Base-by-base conservation (phyloP, 139 green algal species). In the Haematococcus sp. region DNA sequence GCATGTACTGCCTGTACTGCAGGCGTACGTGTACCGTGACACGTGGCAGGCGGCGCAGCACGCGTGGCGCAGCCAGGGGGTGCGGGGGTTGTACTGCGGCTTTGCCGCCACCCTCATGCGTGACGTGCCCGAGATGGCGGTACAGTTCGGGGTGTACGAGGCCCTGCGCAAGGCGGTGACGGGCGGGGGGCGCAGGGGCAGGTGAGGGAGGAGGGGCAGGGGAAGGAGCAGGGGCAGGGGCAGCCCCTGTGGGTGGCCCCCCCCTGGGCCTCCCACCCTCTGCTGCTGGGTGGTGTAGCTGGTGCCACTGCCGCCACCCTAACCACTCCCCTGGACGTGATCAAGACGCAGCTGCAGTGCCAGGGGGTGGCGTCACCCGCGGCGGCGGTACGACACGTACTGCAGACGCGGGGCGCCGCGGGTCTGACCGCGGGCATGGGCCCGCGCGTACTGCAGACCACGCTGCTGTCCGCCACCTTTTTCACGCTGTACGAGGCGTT, bases 301-400 rank as follows among this genome's bases (percentile, higher is more conserved):
- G 90, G 90, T 4, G 87, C 90, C 1, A 46, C 60, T 52, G 88
- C 90, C 4, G 85, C 90, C 2, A 74, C 78, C 35, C 80, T 80
- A 63, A 93, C 90, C 51, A 93, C 88, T 68, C 90, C 90, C 28
- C 78, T 95, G 32, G 90, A 95, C 68, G 81, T 91, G 34, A 73
- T 88, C 54, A 94, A 93, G 83, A 93, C 87, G 5, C 75, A 80
- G 54, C 76, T 93, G 75, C 88, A 93, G 79, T 92, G 84, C 77
- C 84, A 83, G 43, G 78, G 74, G 34, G 34, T 40, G 15, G 73
- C 75, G 28, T 34, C 17, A 23, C 68, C 73, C 9, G 59, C 68
- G 23, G 30, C 40, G 30, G 68, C 73, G 13, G n/a, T 75, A 28
- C 15, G 16, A 20, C 3, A 0, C 25, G 54, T 70, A 23, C 27